Evolutionary conservation across 805 yeast genomes (phyloP).

Genomic region (Schwanniomyces pseudopolymorphus): DNA sequence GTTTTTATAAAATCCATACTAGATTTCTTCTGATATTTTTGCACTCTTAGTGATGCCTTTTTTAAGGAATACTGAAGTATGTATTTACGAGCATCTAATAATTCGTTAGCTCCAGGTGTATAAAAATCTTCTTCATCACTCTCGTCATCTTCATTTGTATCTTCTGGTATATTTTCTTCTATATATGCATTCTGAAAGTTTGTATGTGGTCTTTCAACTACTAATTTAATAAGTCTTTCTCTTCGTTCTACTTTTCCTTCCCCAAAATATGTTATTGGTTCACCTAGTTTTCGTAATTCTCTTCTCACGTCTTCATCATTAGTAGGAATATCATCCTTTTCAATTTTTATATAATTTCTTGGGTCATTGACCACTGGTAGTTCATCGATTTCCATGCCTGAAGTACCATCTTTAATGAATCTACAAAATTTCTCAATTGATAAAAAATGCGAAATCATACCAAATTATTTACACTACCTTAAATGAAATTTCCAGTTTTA

Average conservation of each 20-base stretch:
- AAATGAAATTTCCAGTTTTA: too few species aligned
- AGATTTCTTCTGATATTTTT: constrained; percentile 26
- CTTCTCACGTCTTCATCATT: constrained; percentile 61
- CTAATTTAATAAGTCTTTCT: constrained; percentile 50
- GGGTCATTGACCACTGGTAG: constrained; percentile 6
- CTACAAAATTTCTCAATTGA: background rate
- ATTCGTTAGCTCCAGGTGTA: constrained; percentile 68
- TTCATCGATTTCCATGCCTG: constrained; percentile 6
- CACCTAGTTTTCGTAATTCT: constrained; percentile 47
- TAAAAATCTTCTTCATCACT: constrained; percentile 62
- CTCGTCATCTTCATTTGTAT: constrained; percentile 10
- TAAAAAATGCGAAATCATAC: background rate
- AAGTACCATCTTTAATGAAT: background rate
- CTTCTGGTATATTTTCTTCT: constrained; percentile 12
- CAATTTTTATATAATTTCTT: background rate
- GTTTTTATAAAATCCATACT: constrained; percentile 38
- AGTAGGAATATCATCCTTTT: constrained; percentile 48
- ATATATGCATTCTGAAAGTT: constrained; percentile 7
- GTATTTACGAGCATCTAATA: constrained; percentile 50
- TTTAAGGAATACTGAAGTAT: constrained; percentile 54
- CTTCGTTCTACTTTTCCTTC: constrained; percentile 66
- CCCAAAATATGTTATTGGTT: constrained; percentile 56
- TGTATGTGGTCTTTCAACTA: constrained; percentile 30
- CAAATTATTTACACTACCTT: background rate
- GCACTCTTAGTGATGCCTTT: constrained; percentile 44